Evolutionary conservation across 1,284 basidiomycete species (phyloP).

Genomic region (Trametes hirsuta): DNA sequence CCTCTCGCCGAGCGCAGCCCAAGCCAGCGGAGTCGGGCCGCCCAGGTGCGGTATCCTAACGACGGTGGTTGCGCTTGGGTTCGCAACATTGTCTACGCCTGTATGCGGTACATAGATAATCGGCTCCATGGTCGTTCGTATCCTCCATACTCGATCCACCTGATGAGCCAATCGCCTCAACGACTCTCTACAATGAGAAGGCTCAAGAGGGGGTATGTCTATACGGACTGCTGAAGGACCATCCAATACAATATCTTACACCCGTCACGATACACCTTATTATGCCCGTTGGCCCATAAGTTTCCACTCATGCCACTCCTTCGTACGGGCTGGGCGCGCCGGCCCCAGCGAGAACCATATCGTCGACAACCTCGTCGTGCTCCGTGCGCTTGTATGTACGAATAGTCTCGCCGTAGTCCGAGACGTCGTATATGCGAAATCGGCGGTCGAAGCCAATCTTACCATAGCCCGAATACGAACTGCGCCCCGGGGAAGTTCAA

Average conservation of each 20-base stretch:
- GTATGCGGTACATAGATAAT: no score
- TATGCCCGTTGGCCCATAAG: background rate
- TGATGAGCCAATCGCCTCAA: no score
- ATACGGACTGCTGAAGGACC: background rate
- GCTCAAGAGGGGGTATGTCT: no score
- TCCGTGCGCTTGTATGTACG: constrained; percentile 89
- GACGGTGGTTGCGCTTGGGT: no score
- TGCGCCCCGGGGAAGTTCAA: constrained; percentile 30
- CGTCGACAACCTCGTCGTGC: constrained; percentile 70
- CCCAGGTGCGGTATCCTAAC: no score
- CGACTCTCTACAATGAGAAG: no score
- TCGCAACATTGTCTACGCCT: no score
- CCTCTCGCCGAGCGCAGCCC: no score
- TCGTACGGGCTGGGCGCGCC: constrained; percentile 33
- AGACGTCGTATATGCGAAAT: constrained; percentile 84
- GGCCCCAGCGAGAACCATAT: constrained; percentile 59
- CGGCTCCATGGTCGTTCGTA: no score
- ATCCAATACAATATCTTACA: background rate
- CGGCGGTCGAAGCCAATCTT: constrained; percentile 86
- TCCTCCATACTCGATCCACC: no score
- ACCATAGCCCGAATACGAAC: constrained; percentile 86
- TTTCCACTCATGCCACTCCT: background rate
- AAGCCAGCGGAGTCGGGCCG: no score
- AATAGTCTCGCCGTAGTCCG: constrained; percentile 88
- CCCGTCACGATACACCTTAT: background rate